Evolutionary conservation across 805 yeast species (phyloP), one percentile per base, ranked within the genome.

Genomic region (Candida pseudoglaebosa): DNA sequence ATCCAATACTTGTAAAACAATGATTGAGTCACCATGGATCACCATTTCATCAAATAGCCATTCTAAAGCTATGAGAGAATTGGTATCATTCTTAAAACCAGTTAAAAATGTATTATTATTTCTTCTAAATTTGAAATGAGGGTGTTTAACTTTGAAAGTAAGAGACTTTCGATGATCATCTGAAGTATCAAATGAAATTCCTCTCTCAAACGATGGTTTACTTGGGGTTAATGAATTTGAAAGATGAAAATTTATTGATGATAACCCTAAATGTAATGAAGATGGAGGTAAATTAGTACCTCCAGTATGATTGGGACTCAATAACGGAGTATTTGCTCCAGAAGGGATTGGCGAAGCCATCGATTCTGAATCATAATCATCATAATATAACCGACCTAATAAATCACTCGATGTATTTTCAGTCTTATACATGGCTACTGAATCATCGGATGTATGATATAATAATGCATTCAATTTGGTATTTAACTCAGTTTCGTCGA

Each of bases 1-100:
- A 42, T 67, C 71, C 40, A 67, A 49, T 4, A 67, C 74, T 40
- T 66, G 71, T 12, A 69, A 48, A 5, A 68, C 58, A 9, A 69
- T 54, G 10, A 69, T 52, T 12, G 74, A 66, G 45, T 69, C 74
- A 10, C 74, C 74, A 51, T 64, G 53, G 19, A 67, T 53, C 9
- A 65, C 56, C 64, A 69, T 57, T 45, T 69, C 71, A 42, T 66
- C 71, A 46, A 69, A 62, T 21, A 67, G 52, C 74, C 74, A 69
- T 39, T 64, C 67, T 16, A 67, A 61, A 4, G 74, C 73, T 39
- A 53, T 56, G 28, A 61, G 43, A 8, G 70, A 63, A 44, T 64
- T 71, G 10, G 44, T 32, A 42, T 65, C 71, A 32, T 56, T 49
- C 46, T 62, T 64, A 50, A 53, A 69, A 3, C 73, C 74, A 3